Evolutionary conservation across 352 stramenopile species (phyloP), one percentile per base, ranked within the genome.

Genomic region (Aphanomyces stellatus): DNA sequence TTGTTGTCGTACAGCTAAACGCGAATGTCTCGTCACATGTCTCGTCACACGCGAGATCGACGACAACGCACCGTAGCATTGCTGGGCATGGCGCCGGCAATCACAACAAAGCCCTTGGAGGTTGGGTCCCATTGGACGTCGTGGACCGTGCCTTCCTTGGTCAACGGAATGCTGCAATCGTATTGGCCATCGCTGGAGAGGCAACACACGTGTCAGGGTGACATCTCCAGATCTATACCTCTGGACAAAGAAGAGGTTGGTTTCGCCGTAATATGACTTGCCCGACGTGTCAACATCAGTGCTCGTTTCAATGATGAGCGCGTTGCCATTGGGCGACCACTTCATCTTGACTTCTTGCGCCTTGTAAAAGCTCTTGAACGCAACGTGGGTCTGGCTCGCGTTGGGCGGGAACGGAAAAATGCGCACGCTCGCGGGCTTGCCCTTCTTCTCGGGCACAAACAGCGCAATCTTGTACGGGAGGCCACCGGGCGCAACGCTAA

Each of bases 191-290:
- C 89, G 56, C 82, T 65, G 56, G 28, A 4, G 25, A 7, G 15
- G 2, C 13, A 4, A 15, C 3, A 15, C 0, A 8, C 13, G 11
- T 46, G 25, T 8, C 46, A 33, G 13, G 46, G 25, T n/a, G n/a
- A 46, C 37, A 46, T 46, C 1, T 19, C 13, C 11, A n/a, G 40
- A 1, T 51, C 27, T 3, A 0, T 53, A 53, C 31, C 41, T 86
- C 74, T 97, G 84, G 68, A 99, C 75, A 69, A 99, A 93, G 76
- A 97, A 99, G 1, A 99, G 76, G 10, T 93, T 90, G 0, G 95
- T 98, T 61, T 97, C 96, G 51, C 97, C 97, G 67, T 99, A 99
- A 78, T 99, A 99, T 43, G 90, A 98, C 75, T 98, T 86, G 64
- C 93, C 93, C 0, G 87, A 93, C 40, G 88, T 95, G 67, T 97